Conservation (phyloP, 202 grass and related monocot species). For the Cymbopogon flexuosus region DNA sequence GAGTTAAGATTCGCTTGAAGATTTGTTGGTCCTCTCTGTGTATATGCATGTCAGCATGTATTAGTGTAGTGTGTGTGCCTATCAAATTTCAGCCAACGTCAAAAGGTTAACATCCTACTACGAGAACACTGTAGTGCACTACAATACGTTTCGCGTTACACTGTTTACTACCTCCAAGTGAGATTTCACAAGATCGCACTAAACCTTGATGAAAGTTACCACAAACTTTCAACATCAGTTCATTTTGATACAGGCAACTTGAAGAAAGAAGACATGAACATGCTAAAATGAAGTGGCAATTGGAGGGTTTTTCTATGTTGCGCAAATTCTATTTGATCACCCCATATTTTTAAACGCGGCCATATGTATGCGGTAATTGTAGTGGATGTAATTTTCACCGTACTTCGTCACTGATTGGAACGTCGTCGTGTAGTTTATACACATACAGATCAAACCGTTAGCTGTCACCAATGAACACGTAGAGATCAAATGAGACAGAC, state of each 20-base stretch:
- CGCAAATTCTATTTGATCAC: constrained; percentile 2
- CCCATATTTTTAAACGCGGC: not conserved
- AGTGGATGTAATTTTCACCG: constrained; percentile 31
- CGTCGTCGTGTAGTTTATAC: constrained; percentile 21
- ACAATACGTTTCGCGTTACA: not conserved
- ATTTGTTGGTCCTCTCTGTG: not conserved
- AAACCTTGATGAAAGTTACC: not conserved
- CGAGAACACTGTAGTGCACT: not conserved
- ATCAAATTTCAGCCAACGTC: not conserved
- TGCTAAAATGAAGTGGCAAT: not conserved
- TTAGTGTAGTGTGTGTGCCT: not conserved
- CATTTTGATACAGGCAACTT: constrained; percentile 15
- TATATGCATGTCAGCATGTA: no score
- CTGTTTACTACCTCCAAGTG: no score
- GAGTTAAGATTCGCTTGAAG: not conserved
- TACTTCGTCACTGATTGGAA: not conserved
- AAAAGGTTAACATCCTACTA: not conserved
- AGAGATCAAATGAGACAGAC: no score
- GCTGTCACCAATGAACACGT: not conserved
- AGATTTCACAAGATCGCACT: not conserved
- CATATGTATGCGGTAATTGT: not conserved
- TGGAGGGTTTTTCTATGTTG: not conserved
- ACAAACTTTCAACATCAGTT: not conserved
- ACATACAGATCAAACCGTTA: not conserved
- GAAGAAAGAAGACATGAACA: not conserved